Percentiles rank a stretch among this genome's conserved stretches.
Conservation (phyloP, 2,329 filamentous ascomycete genomes). For the Raffaelea deltoideospora region DNA sequence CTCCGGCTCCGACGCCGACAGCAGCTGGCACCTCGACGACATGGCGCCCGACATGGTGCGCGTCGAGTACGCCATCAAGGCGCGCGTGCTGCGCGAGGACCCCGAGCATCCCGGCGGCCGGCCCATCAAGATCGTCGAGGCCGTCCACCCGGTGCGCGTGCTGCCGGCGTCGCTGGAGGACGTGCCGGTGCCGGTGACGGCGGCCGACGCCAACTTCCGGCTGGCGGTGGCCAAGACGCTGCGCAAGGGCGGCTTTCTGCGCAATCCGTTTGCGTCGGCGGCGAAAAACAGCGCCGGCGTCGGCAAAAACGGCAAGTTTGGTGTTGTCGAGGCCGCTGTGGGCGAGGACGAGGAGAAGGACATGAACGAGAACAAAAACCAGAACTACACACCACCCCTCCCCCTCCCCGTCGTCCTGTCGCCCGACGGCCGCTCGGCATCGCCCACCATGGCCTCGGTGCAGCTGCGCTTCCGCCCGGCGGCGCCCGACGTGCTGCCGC, state of each 20-base stretch:
- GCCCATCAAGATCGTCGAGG: slow-evolving; percentile 14
- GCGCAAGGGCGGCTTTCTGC: slow-evolving; percentile 28
- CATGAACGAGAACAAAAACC: too few species aligned
- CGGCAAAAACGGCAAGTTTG: slow-evolving; percentile 28
- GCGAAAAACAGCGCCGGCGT: too few species aligned
- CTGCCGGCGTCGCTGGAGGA: slow-evolving; percentile 34
- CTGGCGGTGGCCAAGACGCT: slow-evolving; percentile 36
- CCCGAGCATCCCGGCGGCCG: slow-evolving; percentile 3
- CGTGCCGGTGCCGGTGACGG: slow-evolving; percentile 33
- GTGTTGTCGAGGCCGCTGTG: slow-evolving; percentile 30
- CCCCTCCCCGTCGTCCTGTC: slow-evolving; percentile 33
- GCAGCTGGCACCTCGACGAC: slow-evolving; percentile 38
- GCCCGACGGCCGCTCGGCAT: slow-evolving; percentile 29
- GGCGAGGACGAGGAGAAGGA: too few species aligned
- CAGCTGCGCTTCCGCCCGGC: slow-evolving; percentile 31
- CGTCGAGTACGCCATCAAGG: slow-evolving; percentile 37
- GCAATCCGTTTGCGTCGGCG: too few species aligned
- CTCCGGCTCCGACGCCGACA: neutral
- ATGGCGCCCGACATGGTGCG: slow-evolving; percentile 38
- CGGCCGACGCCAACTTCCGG: slow-evolving; percentile 31
- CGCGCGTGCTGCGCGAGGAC: slow-evolving; percentile 20
- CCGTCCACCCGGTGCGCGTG: slow-evolving; percentile 28
- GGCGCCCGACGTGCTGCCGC: slow-evolving; percentile 25
- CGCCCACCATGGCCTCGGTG: slow-evolving; percentile 26
- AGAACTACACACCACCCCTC: too few species aligned